Evolutionary conservation across 768 basidiomycete species (phyloP).

Genomic region (Suillus spraguei): DNA sequence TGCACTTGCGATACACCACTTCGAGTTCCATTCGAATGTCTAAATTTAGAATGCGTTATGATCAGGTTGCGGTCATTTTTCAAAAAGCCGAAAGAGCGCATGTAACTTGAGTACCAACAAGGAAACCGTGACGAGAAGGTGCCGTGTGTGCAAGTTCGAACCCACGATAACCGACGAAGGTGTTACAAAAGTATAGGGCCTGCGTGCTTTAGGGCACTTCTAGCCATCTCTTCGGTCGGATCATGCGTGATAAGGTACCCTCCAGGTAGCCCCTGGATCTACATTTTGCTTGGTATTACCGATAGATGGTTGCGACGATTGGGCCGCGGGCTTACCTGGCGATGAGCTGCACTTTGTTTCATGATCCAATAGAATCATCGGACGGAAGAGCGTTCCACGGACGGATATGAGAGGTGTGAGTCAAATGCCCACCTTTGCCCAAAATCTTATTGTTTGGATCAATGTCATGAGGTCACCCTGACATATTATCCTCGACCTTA

Average conservation of each 20-base stretch:
- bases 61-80: background rate
- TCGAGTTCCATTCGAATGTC: background rate
- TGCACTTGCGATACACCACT: background rate
- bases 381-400: background rate
- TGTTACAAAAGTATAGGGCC: background rate
- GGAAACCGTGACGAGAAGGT: conserved; percentile 1
- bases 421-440: background rate
- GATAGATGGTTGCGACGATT: background rate
- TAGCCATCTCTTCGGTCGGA: conserved; percentile 2
- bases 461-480: background rate
- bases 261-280: background rate
- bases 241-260: background rate
- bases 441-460: background rate
- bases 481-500: background rate
- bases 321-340: conserved; percentile 1
- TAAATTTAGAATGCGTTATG: background rate
- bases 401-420: background rate
- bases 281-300: background rate
- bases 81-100: background rate
- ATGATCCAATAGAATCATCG: background rate
- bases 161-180: background rate
- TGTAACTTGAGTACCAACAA: background rate
- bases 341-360: background rate
- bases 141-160: background rate
- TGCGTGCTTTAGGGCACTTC: background rate